A percentile compares a stretch with the other conserved stretches of the same genome.
phyloP scores from a whole-genome alignment of 352 stramenopile genomes.

The Globisporangium acanthophoron region DNA sequence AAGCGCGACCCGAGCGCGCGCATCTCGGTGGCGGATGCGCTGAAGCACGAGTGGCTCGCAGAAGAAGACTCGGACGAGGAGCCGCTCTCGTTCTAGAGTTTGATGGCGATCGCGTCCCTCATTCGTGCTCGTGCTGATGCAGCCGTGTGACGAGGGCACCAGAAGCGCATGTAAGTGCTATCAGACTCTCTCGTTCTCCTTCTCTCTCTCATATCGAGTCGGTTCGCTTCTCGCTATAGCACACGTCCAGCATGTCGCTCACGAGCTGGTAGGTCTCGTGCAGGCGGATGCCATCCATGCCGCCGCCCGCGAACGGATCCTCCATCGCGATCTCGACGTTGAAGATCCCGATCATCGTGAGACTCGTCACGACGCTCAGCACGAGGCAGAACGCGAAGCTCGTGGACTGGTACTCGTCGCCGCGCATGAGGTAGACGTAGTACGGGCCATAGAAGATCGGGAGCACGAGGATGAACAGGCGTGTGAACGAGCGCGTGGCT shows the following conservation, averaged over 20 bases:
- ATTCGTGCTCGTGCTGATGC: not conserved
- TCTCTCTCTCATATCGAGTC: not conserved
- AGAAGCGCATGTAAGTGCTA: not conserved
- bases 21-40: conserved; percentile 44
- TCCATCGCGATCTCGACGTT: conserved; percentile 83
- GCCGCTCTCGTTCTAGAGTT: conserved; percentile 62
- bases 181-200: not conserved
- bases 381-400: conserved; percentile 77
- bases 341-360: conserved; percentile 86
- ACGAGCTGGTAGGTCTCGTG: conserved; percentile 49
- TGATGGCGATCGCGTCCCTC: too few species aligned
- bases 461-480: conserved; percentile 81
- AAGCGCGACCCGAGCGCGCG: conserved; percentile 41
- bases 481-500: conserved; percentile 79
- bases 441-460: conserved; percentile 85
- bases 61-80: conserved; percentile 40
- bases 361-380: conserved; percentile 70
- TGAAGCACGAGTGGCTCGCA: conserved; percentile 58
- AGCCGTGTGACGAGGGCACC: not conserved
- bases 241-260: conserved; percentile 49
- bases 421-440: conserved; percentile 75
- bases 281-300: conserved; percentile 62
- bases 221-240: conserved; percentile 18
- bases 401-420: conserved; percentile 39
- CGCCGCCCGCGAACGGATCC: conserved; percentile 66